These are phyloP conservation scores for Xylaria flabelliformis DNA, from an alignment of 495 filamentous ascomycete genomes.

Conservation along the genomic window DNA sequence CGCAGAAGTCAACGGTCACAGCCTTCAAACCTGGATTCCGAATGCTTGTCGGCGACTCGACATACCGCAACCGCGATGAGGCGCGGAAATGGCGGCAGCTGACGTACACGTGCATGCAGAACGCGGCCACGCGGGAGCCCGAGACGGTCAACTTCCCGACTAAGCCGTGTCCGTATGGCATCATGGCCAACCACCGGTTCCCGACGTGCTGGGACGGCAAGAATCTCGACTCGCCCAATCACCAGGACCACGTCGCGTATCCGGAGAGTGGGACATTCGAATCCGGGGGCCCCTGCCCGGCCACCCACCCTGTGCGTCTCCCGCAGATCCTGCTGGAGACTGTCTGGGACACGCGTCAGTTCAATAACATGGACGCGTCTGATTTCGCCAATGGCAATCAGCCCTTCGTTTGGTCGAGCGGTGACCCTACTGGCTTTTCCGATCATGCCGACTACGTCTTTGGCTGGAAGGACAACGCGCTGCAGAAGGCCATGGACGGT, in stretches of 20 bases:
- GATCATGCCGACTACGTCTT: constrained; percentile 45
- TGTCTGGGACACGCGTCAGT: constrained; percentile 43
- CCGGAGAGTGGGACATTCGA: constrained; percentile 47
- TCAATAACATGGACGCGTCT: constrained; percentile 48
- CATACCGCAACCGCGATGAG: constrained; percentile 40
- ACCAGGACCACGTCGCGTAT: constrained; percentile 50
- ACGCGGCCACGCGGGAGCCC: constrained; percentile 40
- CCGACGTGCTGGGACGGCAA: constrained; percentile 44
- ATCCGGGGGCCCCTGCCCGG: constrained; percentile 45
- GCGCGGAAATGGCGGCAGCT: constrained; percentile 46
- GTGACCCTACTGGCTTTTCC: constrained; percentile 45
- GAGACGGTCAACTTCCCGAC: constrained; percentile 45
- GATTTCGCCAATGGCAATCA: constrained; percentile 49
- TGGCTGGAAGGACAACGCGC: constrained; percentile 43
- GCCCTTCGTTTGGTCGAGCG: constrained; percentile 55
- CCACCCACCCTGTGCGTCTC: constrained; percentile 40
- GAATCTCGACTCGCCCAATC: constrained; percentile 48
- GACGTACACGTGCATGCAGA: constrained; percentile 49
- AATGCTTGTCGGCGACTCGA: constrained; percentile 49
- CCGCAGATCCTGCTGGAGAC: constrained; percentile 49
- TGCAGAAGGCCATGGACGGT: constrained; percentile 42
- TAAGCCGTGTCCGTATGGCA: constrained; percentile 44
- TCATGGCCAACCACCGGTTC: constrained; percentile 48
- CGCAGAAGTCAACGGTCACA: constrained; percentile 51
- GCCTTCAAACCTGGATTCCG: constrained; percentile 57